Evolutionary conservation across 768 basidiomycete genomes (phyloP).

Genomic region (Mycena indigotica): DNA sequence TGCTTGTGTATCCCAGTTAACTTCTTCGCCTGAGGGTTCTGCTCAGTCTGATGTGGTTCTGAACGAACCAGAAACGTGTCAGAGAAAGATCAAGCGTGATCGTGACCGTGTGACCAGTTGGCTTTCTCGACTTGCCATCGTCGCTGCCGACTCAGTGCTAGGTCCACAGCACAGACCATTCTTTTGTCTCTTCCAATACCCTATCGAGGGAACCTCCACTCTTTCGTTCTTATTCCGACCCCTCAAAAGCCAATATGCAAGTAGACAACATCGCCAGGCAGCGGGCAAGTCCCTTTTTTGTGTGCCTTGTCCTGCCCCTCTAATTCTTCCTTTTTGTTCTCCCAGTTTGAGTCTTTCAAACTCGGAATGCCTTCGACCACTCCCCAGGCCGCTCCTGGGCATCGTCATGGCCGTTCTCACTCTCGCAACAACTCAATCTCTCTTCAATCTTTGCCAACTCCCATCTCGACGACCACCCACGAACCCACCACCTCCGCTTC

Average conservation of each 20-base stretch:
- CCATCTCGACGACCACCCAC: constrained; percentile 38
- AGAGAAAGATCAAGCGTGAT: no score
- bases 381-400: constrained; percentile 39
- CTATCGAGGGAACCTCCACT: constrained; percentile 33
- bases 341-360: constrained; percentile 73
- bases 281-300: constrained; percentile 8
- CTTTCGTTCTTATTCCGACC: constrained; percentile 34
- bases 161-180: not conserved
- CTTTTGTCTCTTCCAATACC: not conserved
- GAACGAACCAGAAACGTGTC: no score
- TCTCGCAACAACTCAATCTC: constrained; percentile 69
- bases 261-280: constrained; percentile 23
- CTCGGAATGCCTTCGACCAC: constrained; percentile 55
- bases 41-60: no score
- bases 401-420: constrained; percentile 66
- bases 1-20: no score
- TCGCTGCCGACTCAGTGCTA: not conserved
- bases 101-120: no score
- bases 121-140: not conserved
- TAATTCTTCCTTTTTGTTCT: constrained; percentile 1
- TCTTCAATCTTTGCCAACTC: constrained; percentile 43
- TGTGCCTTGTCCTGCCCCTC: not conserved
- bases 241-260: constrained; percentile 38
- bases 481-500: constrained; percentile 41
- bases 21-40: no score